Conservation (phyloP, 2,329 filamentous ascomycete species). For the Gnomoniopsis smithogilvyi region DNA sequence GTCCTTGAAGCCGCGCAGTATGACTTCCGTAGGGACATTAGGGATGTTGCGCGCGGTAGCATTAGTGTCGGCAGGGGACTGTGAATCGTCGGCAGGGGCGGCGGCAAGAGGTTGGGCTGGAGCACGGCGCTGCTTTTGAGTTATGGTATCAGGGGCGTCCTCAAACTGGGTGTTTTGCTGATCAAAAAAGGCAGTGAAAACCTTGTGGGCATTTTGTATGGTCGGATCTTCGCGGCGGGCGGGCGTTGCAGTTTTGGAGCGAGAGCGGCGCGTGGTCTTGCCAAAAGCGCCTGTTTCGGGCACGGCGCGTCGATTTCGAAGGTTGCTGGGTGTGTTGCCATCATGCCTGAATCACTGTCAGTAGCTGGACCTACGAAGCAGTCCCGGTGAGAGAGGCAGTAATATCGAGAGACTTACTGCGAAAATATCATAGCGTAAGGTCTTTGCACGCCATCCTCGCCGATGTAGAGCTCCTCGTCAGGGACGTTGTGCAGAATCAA, state of each 20-base stretch:
- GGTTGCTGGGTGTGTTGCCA: slow-evolving; percentile 42
- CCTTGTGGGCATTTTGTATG: slow-evolving; percentile 56
- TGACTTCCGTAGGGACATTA: slow-evolving; percentile 64
- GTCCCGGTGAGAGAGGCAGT: slow-evolving; percentile 12
- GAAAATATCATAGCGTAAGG: slow-evolving; percentile 66
- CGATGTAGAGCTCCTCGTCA: slow-evolving; percentile 64
- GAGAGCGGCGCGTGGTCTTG: slow-evolving; percentile 62
- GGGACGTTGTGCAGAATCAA: slow-evolving; percentile 67
- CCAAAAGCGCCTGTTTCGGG: slow-evolving; percentile 64
- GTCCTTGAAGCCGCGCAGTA: slow-evolving; percentile 76
- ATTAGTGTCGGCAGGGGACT: slow-evolving; percentile 14
- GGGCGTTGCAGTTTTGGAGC: slow-evolving; percentile 58
- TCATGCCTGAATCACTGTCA: slow-evolving; percentile 43
- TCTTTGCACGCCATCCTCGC: slow-evolving; percentile 62
- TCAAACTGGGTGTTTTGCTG: slow-evolving; percentile 40
- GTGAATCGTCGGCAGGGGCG: slow-evolving; percentile 8
- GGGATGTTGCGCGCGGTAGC: slow-evolving; percentile 28
- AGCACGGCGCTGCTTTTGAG: slow-evolving; percentile 9
- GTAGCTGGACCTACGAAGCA: neutral
- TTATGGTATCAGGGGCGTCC: slow-evolving; percentile 22
- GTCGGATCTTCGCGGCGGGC: slow-evolving; percentile 60
- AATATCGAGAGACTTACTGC: slow-evolving; percentile 40
- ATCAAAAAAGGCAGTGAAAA: slow-evolving; percentile 57
- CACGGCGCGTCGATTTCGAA: slow-evolving; percentile 50
- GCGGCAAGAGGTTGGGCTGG: slow-evolving; percentile 1